Conservation (phyloP, 805 yeast species). For the Cyberlindnera sargentensis region DNA sequence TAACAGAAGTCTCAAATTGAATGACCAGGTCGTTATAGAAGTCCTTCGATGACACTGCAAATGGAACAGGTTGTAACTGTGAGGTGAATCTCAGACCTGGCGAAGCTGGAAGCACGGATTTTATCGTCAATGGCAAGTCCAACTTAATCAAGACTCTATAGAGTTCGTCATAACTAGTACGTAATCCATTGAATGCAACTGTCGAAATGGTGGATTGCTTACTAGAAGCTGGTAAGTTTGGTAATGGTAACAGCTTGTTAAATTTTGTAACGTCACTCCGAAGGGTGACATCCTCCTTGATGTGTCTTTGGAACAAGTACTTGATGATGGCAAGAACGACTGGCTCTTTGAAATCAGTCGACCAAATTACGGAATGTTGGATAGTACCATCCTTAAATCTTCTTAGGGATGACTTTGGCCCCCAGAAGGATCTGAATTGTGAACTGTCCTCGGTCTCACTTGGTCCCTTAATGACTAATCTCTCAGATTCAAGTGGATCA, state of each 20-base stretch:
- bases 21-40: slow-evolving; percentile 74
- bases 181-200: slow-evolving; percentile 35
- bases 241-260: slow-evolving; percentile 48
- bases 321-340: slow-evolving; percentile 58
- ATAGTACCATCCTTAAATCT: slow-evolving; percentile 90
- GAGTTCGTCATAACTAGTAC: slow-evolving; percentile 51
- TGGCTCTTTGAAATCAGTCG: slow-evolving; percentile 47
- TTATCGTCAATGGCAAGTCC: slow-evolving; percentile 61
- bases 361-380: slow-evolving; percentile 88
- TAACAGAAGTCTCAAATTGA: slow-evolving; percentile 83
- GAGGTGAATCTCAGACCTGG: slow-evolving; percentile 73
- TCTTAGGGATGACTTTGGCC: slow-evolving; percentile 74
- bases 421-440: slow-evolving; percentile 84
- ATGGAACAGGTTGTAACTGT: slow-evolving; percentile 73
- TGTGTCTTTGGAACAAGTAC: slow-evolving; percentile 57
- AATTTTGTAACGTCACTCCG: slow-evolving; percentile 35
- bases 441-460: slow-evolving; percentile 49
- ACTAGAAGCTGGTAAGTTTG: slow-evolving; percentile 51
- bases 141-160: slow-evolving; percentile 44
- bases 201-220: slow-evolving; percentile 43
- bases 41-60: slow-evolving; percentile 66
- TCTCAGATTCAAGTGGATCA: slow-evolving; percentile 69
- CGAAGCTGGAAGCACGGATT: slow-evolving; percentile 67
- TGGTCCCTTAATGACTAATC: slow-evolving; percentile 84
- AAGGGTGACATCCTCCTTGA: slow-evolving; percentile 34